A percentile compares a stretch with the other conserved stretches of the same genome.
phyloP scores from a whole-genome alignment of 768 basidiomycete genomes.

The Serendipita vermifera region DNA sequence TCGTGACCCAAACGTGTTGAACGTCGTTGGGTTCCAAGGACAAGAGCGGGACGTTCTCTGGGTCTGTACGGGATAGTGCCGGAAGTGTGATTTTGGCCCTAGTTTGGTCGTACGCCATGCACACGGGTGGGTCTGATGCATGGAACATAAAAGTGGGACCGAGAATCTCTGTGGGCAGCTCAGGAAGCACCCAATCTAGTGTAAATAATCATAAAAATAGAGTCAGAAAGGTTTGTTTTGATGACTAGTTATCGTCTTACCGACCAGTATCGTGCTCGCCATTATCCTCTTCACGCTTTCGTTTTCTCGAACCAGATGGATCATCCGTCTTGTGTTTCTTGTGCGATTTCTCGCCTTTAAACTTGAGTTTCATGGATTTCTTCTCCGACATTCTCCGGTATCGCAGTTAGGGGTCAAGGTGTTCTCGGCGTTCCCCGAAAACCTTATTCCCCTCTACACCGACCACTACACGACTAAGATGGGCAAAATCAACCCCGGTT shows the following conservation, averaged over 20 bases:
- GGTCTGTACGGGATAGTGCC: conserved; percentile 41
- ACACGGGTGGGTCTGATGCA: conserved; percentile 70
- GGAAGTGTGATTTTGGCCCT: conserved; percentile 58
- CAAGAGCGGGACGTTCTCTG: conserved; percentile 29
- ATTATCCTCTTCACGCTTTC: conserved; percentile 37
- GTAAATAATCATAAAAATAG: background rate
- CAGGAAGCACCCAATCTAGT: conserved; percentile 67
- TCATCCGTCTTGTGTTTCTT: conserved; percentile 39
- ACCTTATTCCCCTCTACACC: conserved; percentile 28
- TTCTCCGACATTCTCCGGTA: conserved; percentile 24
- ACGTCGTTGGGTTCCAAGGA: conserved; percentile 69
- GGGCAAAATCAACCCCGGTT: background rate
- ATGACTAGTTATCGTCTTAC: conserved; percentile 13
- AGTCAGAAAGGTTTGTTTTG: conserved; percentile 7
- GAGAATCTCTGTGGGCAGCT: conserved; percentile 56
- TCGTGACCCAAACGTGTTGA: conserved; percentile 83
- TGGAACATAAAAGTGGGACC: conserved; percentile 81
- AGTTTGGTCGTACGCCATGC: conserved; percentile 65
- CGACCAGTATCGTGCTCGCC: conserved; percentile 10
- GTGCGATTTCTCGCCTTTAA: conserved; percentile 77
- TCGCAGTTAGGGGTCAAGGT: conserved; percentile 28
- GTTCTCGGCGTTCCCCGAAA: conserved; percentile 37
- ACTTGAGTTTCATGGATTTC: conserved; percentile 62
- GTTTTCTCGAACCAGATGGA: conserved; percentile 30
- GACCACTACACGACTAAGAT: no score